Evolutionary conservation across 1,284 basidiomycete genomes (phyloP).

Genomic region (Cystobasidium slooffiae): DNA sequence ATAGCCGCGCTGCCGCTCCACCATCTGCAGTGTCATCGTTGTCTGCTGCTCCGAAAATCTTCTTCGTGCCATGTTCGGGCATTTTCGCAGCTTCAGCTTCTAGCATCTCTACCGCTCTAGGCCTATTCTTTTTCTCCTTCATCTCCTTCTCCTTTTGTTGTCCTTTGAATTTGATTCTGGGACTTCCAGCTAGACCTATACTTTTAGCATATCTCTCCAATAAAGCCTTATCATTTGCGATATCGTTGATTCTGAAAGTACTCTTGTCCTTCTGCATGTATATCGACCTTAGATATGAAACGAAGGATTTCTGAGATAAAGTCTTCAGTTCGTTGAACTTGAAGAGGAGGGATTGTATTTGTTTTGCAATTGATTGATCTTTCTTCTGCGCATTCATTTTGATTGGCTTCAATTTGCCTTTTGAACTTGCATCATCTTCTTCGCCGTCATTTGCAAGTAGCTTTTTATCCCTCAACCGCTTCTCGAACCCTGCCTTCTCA

Average conservation of each 20-base stretch:
- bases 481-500: constrained; percentile 87
- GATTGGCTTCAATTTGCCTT: constrained; percentile 67
- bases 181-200: constrained; percentile 89
- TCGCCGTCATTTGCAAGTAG: constrained; percentile 57
- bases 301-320: constrained; percentile 90
- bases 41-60: constrained; percentile 44
- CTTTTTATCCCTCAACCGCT: constrained; percentile 72
- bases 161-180: constrained; percentile 83
- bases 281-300: constrained; percentile 92
- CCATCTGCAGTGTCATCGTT: constrained; percentile 49
- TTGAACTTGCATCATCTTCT: constrained; percentile 41
- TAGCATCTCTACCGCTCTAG: constrained; percentile 55
- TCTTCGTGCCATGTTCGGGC: constrained; percentile 39
- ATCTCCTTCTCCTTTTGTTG: constrained; percentile 69
- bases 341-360: constrained; percentile 91
- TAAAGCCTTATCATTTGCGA: constrained; percentile 76
- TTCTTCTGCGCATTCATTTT: constrained; percentile 84
- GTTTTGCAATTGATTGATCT: constrained; percentile 81
- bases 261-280: constrained; percentile 92
- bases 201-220: constrained; percentile 83
- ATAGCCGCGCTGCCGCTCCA: constrained; percentile 50
- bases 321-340: constrained; percentile 97
- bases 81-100: constrained; percentile 44
- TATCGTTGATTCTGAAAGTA: constrained; percentile 65
- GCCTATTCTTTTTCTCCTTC: constrained; percentile 72